Evolutionary conservation across 1,284 basidiomycete species (phyloP).

Genomic region (Inonotus hispidus): DNA sequence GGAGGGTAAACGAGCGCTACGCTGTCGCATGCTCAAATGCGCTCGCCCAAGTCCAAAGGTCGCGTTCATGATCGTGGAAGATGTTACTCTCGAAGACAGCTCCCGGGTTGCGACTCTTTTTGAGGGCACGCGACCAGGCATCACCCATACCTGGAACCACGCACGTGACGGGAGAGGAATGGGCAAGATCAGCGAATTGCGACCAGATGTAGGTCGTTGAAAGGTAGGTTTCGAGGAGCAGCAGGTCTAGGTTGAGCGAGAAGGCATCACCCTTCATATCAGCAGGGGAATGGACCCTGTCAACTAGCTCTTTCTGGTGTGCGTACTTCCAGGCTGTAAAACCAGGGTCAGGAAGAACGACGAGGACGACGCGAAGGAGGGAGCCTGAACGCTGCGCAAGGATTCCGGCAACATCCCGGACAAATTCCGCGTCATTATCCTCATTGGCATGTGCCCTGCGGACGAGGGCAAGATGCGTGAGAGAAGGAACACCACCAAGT

Average conservation of each 20-base stretch:
- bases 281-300: not conserved
- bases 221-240: conserved; percentile 4
- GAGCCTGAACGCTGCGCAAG: conserved; percentile 21
- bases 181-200: not conserved
- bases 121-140: conserved; percentile 7
- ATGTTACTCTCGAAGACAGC: conserved; percentile 5
- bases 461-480: conserved; percentile 38
- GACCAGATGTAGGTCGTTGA: conserved; percentile 11
- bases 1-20: not conserved
- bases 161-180: not conserved
- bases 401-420: conserved; percentile 29
- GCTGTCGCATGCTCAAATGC: not conserved
- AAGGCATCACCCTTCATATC: not conserved
- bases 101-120: not conserved
- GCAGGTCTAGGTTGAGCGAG: not conserved
- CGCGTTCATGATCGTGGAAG: not conserved
- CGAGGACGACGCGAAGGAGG: conserved; percentile 6
- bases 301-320: not conserved
- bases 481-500: conserved; percentile 30
- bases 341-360: conserved; percentile 6
- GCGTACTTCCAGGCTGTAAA: conserved; percentile 3
- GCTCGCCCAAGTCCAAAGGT: conserved; percentile 14
- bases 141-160: conserved; percentile 7
- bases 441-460: conserved; percentile 37
- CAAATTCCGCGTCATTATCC: conserved; percentile 38